These are phyloP conservation scores for Stenocarpella maydis DNA, from an alignment of 2,329 filamentous ascomycete species.

Conservation along the genomic window DNA sequence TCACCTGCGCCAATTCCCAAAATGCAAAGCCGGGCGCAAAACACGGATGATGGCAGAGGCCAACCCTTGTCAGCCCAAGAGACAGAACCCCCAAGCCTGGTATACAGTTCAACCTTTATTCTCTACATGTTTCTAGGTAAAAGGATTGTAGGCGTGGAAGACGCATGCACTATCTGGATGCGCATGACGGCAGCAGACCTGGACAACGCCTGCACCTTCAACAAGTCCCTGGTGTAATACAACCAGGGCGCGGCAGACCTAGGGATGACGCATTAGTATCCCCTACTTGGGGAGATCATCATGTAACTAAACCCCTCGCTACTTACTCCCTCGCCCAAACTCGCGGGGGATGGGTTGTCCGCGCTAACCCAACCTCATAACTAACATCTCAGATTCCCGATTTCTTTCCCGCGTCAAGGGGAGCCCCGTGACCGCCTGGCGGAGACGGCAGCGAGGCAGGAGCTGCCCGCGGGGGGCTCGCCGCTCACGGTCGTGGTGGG, in stretches of 20 bases:
- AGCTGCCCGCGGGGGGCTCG: background rate
- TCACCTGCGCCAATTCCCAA: background rate
- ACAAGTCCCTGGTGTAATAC: background rate
- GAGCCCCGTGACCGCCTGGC: background rate
- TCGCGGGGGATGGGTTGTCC: too few species aligned
- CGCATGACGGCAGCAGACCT: background rate
- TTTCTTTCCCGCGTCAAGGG: background rate
- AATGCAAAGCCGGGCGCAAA: background rate
- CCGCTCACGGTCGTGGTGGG: background rate
- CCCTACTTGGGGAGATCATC: slow-evolving; percentile 7
- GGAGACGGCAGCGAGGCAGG: background rate
- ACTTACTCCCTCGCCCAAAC: too few species aligned
- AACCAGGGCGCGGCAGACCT: background rate
- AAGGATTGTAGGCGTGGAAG: background rate
- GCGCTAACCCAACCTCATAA: background rate
- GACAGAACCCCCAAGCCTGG: background rate
- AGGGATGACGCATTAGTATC: slow-evolving; percentile 17
- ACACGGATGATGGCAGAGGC: background rate
- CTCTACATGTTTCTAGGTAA: background rate
- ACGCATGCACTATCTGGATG: background rate
- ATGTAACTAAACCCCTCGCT: background rate
- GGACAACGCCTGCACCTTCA: background rate
- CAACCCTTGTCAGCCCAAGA: background rate
- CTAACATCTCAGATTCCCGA: background rate
- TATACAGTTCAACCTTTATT: background rate